A percentile compares a stretch with the other conserved stretches of the same genome.
phyloP scores from a whole-genome alignment of 176 grass and related monocot species.

The Stipa capillata region DNA sequence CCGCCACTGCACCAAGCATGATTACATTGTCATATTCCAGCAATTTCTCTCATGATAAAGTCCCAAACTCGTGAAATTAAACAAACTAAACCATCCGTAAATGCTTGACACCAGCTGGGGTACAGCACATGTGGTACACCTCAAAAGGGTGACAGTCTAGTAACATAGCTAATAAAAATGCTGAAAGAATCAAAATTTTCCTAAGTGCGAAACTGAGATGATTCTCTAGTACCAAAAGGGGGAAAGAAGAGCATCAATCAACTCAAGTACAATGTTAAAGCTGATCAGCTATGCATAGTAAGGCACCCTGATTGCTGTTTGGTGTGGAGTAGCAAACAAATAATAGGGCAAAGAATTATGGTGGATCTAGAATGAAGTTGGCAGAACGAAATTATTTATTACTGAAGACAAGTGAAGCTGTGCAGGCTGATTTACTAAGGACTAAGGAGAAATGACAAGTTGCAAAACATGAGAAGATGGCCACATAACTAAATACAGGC shows the following conservation, averaged over 20 bases:
- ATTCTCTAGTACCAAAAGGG: background rate
- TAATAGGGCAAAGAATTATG: background rate
- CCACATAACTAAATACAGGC: background rate
- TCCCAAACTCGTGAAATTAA: conserved; percentile 4
- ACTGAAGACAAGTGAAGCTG: background rate
- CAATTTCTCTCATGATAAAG: background rate
- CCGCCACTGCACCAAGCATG: conserved; percentile 77
- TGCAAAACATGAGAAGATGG: background rate
- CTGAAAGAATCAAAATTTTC: background rate
- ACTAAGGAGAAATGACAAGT: background rate
- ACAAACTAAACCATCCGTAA: background rate
- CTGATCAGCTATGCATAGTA: background rate
- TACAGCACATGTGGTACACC: background rate
- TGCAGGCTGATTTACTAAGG: background rate
- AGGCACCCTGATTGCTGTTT: background rate
- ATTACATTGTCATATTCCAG: conserved; percentile 18
- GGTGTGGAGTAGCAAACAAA: background rate
- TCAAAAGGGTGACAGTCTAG: background rate
- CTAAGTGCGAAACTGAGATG: background rate
- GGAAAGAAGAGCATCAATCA: background rate
- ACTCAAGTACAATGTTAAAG: background rate
- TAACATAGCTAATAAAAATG: background rate
- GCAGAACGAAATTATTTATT: background rate
- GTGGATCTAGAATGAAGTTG: background rate
- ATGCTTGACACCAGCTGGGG: background rate